These are phyloP conservation scores for Acacia melanoxylon DNA, from an alignment of 306 rosid species.

Conservation along the genomic window DNA sequence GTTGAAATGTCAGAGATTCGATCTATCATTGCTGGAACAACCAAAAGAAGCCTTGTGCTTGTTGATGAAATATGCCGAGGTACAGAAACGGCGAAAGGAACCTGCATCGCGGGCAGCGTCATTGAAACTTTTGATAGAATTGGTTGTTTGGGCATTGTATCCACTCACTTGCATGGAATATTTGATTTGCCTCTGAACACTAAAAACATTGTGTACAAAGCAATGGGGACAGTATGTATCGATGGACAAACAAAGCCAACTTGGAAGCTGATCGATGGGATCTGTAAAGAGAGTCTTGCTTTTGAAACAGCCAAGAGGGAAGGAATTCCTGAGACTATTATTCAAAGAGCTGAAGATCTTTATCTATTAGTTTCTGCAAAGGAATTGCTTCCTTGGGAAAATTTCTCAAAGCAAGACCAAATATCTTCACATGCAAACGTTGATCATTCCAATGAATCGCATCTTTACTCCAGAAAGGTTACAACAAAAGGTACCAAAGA, in stretches of 20 bases:
- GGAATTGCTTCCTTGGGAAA: slow-evolving; percentile 38
- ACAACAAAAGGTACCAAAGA: slow-evolving; percentile 27
- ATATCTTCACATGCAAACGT: slow-evolving; percentile 33
- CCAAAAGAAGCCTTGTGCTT: slow-evolving; percentile 85
- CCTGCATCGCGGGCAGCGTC: slow-evolving; percentile 95
- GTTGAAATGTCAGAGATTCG: slow-evolving; percentile 97
- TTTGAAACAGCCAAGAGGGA: slow-evolving; percentile 93
- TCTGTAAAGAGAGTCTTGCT: slow-evolving; percentile 93
- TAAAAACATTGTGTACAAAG: slow-evolving; percentile 66
- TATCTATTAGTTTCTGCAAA: slow-evolving; percentile 58
- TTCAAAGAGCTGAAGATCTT: slow-evolving; percentile 77
- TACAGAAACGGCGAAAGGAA: slow-evolving; percentile 95
- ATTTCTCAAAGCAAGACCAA: slow-evolving; percentile 37
- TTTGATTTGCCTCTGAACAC: slow-evolving; percentile 68
- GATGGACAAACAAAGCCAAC: slow-evolving; percentile 82
- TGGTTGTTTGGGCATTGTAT: slow-evolving; percentile 90
- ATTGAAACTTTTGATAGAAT: slow-evolving; percentile 73
- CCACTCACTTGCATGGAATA: slow-evolving; percentile 95
- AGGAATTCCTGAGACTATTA: slow-evolving; percentile 71
- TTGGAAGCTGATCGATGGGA: slow-evolving; percentile 78
- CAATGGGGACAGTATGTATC: slow-evolving; percentile 71
- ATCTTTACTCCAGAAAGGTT: slow-evolving; percentile 27
- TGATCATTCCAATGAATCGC: slow-evolving; percentile 41
- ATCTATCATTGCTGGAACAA: slow-evolving; percentile 67
- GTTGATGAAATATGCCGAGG: slow-evolving; percentile 97